Conservation (phyloP, 2,329 filamentous ascomycete genomes). For the Cladophialophora carrionii region DNA sequence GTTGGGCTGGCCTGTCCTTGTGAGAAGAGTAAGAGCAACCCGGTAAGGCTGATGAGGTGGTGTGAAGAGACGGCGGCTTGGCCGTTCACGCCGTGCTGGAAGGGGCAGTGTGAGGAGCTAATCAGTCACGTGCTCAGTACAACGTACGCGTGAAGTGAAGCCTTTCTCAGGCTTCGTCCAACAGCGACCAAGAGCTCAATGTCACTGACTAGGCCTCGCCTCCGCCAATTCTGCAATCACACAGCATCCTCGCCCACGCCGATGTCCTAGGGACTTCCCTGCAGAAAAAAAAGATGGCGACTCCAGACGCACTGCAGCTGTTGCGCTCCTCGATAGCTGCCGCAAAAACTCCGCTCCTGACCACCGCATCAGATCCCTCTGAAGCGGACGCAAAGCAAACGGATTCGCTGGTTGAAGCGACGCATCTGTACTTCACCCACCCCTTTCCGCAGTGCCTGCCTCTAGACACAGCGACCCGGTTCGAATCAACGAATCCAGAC, state of each 20-base stretch:
- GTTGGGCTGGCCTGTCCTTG: neutral
- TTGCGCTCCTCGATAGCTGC: slow-evolving; percentile 81
- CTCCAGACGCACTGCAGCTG: slow-evolving; percentile 76
- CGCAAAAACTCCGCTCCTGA: slow-evolving; percentile 70
- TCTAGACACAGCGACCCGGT: slow-evolving; percentile 77
- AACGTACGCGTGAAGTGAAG: neutral
- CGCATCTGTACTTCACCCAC: slow-evolving; percentile 71
- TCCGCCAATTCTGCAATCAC: neutral
- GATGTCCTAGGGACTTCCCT: slow-evolving; percentile 10
- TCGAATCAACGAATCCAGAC: slow-evolving; percentile 68
- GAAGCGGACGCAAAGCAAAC: slow-evolving; percentile 63
- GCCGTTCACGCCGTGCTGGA: neutral
- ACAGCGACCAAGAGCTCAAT: neutral
- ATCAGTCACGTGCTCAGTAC: neutral
- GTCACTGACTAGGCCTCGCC: neutral
- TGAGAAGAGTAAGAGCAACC: neutral
- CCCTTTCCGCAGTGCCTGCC: slow-evolving; percentile 65
- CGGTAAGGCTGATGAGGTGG: neutral
- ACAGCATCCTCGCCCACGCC: neutral
- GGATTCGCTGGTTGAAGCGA: slow-evolving; percentile 71
- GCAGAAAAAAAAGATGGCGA: slow-evolving; percentile 54
- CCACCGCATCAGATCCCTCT: slow-evolving; percentile 66
- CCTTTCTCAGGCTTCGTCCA: neutral
- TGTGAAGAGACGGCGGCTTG: neutral
- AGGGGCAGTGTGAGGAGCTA: neutral